phyloP scores from a whole-genome alignment of 306 rosid genomes.

The Lithocarpus polystachyus region DNA sequence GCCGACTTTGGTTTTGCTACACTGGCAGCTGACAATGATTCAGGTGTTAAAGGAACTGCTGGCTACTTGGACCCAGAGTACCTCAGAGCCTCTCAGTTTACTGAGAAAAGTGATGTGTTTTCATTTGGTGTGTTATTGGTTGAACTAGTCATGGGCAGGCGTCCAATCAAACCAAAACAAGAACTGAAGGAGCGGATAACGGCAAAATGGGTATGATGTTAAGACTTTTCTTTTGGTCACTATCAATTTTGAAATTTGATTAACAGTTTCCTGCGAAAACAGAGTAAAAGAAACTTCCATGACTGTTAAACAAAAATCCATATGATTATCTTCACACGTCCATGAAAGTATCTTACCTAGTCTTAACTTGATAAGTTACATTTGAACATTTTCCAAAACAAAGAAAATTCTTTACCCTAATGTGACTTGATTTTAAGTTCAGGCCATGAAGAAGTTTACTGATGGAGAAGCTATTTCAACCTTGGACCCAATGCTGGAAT shows the following conservation, averaged over 20 bases:
- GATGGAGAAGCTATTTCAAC: constrained; percentile 51
- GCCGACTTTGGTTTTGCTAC: too few species aligned
- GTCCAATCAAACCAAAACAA: too few species aligned
- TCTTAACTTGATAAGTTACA: background rate
- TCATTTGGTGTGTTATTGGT: too few species aligned
- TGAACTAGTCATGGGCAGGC: too few species aligned
- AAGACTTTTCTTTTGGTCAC: constrained; percentile 13
- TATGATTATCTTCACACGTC: background rate
- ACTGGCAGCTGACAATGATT: constrained; percentile 73
- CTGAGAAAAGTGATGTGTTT: too few species aligned
- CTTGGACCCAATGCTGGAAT: constrained; percentile 75
- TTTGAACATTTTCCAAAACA: background rate
- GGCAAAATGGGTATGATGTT: constrained; percentile 68
- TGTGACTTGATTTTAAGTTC: constrained; percentile 32
- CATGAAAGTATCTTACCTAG: background rate
- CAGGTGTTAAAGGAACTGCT: constrained; percentile 92
- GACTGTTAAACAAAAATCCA: background rate
- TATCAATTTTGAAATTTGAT: background rate
- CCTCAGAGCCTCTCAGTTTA: too few species aligned
- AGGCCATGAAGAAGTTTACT: constrained; percentile 82
- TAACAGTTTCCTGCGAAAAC: background rate
- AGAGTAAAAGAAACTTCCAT: background rate
- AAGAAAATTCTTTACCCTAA: background rate
- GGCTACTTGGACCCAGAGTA: constrained; percentile 40
- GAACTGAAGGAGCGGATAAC: constrained; percentile 38